Percentiles rank a stretch among this genome's conserved stretches.
These are phyloP conservation scores for Nothophytophthora sp. DNA, from an alignment of 352 stramenopile genomes.

Conservation along the genomic window DNA sequence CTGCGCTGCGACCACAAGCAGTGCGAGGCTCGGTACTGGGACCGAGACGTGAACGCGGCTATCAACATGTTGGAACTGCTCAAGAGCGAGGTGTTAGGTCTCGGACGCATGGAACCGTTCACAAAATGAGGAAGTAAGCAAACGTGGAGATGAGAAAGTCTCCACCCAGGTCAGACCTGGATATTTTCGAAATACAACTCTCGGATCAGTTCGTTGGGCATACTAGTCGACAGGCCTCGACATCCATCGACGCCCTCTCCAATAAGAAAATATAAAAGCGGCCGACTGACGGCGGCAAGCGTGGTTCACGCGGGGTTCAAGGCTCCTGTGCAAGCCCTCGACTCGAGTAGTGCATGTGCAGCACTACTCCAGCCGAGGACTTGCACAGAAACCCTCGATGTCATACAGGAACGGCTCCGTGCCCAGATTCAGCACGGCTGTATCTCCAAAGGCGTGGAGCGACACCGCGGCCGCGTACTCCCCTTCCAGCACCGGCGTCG, in stretches of 20 bases:
- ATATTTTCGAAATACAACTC: too few relatives aligned
- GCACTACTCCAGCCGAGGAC: slow-evolving; percentile 58
- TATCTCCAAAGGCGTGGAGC: slow-evolving; percentile 75
- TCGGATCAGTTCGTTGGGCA: too few relatives aligned
- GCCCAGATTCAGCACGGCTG: slow-evolving; percentile 73
- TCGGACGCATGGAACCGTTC: too few relatives aligned
- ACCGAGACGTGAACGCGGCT: not conserved
- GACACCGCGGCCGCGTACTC: slow-evolving; percentile 78
- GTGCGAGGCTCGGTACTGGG: not conserved
- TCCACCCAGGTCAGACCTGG: too few relatives aligned
- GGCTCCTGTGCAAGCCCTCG: slow-evolving; percentile 58
- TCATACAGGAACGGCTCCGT: slow-evolving; percentile 76
- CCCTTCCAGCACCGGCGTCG: slow-evolving; percentile 45
- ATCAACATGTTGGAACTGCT: slow-evolving; percentile 1
- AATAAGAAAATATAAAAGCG: slow-evolving; percentile 25
- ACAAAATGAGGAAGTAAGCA: too few relatives aligned
- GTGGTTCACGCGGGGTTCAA: slow-evolving; percentile 23
- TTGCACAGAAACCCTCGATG: slow-evolving; percentile 90
- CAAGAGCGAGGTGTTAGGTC: not conserved
- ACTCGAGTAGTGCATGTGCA: slow-evolving; percentile 7
- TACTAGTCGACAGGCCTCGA: too few relatives aligned
- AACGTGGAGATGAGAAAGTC: too few relatives aligned
- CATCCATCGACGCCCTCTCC: slow-evolving; percentile 13
- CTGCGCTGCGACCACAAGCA: not conserved
- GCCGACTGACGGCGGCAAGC: slow-evolving; percentile 29